phyloP scores from a whole-genome alignment of 169 alveolate species.

The Eimeria acervulina region DNA sequence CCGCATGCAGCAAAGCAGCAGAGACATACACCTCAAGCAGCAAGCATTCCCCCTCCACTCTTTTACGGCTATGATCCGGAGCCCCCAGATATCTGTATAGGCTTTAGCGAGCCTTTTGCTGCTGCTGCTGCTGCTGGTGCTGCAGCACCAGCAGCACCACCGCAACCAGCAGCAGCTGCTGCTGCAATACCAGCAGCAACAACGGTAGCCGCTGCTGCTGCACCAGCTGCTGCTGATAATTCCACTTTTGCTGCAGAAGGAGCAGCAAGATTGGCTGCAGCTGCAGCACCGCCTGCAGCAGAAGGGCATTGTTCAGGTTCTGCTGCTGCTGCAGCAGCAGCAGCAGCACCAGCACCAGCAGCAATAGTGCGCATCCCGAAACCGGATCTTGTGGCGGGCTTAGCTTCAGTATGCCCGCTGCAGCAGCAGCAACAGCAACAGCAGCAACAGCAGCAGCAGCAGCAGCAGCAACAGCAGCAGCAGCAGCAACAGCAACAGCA shows the following conservation, averaged over 20 bases:
- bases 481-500: background rate
- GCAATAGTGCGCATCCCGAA: background rate
- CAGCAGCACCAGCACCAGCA: background rate
- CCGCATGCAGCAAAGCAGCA: background rate
- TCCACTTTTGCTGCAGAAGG: background rate
- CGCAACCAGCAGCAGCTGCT: background rate
- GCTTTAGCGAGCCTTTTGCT: background rate
- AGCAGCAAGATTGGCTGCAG: background rate
- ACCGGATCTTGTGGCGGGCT: background rate
- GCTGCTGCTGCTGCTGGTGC: slow-evolving; percentile 21
- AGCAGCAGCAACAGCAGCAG: background rate
- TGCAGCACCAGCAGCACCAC: slow-evolving; percentile 8
- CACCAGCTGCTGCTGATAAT: background rate
- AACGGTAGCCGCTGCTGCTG: background rate
- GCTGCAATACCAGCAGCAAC: background rate
- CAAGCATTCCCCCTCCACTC: background rate
- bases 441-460: background rate
- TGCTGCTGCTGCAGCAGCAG: background rate
- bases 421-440: background rate
- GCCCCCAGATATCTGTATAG: background rate
- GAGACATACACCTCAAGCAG: background rate
- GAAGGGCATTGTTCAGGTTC: no score
- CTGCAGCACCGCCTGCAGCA: background rate
- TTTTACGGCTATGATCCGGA: background rate
- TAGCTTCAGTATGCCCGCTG: background rate